phyloP scores from a whole-genome alignment of 2,329 filamentous ascomycete species.

The Fonsecaea monophora region DNA sequence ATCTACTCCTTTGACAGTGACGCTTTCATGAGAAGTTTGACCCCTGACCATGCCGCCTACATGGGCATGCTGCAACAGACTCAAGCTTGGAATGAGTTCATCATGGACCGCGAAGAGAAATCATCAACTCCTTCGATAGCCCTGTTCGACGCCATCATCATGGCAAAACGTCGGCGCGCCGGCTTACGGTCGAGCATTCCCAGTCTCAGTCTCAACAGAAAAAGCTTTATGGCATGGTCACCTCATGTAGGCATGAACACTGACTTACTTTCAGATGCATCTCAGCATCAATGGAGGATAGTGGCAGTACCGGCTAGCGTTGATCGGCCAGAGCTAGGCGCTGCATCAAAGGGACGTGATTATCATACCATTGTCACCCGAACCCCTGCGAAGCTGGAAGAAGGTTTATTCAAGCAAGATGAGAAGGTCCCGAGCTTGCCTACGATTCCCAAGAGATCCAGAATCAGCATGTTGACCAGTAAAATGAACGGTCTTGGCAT shows the following conservation, averaged over 20 bases:
- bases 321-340: slow-evolving; percentile 45
- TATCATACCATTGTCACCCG: slow-evolving; percentile 67
- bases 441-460: slow-evolving; percentile 27
- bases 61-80: slow-evolving; percentile 69
- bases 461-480: slow-evolving; percentile 22
- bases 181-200: slow-evolving; percentile 47
- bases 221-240: slow-evolving; percentile 43
- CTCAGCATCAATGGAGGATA: slow-evolving; percentile 69
- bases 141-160: slow-evolving; percentile 69
- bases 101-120: slow-evolving; percentile 66
- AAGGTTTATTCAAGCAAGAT: slow-evolving; percentile 60
- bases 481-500: slow-evolving; percentile 39
- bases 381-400: slow-evolving; percentile 83
- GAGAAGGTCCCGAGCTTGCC: slow-evolving; percentile 34
- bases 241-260: slow-evolving; percentile 48
- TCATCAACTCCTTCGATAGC: slow-evolving; percentile 57
- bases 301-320: slow-evolving; percentile 64
- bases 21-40: slow-evolving; percentile 68
- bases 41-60: slow-evolving; percentile 69
- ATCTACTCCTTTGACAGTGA: slow-evolving; percentile 72
- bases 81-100: slow-evolving; percentile 70
- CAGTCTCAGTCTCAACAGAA: slow-evolving; percentile 29
- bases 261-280: slow-evolving; percentile 67
- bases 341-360: slow-evolving; percentile 53
- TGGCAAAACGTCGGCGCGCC: slow-evolving; percentile 68